These are phyloP conservation scores for Tulasnella sp. DNA, from an alignment of 768 basidiomycete species.

Conservation along the genomic window DNA sequence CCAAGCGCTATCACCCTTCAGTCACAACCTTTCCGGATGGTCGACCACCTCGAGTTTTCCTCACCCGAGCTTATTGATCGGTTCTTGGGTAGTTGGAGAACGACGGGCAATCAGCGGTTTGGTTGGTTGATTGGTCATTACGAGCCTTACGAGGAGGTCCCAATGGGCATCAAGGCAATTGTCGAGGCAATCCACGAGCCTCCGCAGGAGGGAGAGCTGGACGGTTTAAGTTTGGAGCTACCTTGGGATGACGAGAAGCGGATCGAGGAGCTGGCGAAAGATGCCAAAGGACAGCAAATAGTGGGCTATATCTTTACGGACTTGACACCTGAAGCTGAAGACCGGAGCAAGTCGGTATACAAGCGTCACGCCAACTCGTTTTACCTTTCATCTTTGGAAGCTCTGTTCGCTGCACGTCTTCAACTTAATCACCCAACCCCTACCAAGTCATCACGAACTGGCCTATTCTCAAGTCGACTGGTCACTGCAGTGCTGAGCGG, in stretches of 20 bases:
- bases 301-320: conserved; percentile 98
- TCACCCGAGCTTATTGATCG: conserved; percentile 83
- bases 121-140: conserved; percentile 94
- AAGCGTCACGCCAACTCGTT: conserved; percentile 93
- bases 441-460: conserved; percentile 80
- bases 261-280: conserved; percentile 66
- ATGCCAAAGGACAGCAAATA: conserved; percentile 62
- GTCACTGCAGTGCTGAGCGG: conserved; percentile 94
- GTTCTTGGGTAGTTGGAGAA: conserved; percentile 87
- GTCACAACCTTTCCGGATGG: conserved; percentile 93
- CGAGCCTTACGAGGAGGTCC: conserved; percentile 91
- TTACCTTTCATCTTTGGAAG: conserved; percentile 93
- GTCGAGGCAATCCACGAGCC: conserved; percentile 98
- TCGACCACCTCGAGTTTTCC: conserved; percentile 96
- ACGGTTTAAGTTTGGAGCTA: conserved; percentile 85
- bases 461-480: conserved; percentile 84
- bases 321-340: conserved; percentile 82
- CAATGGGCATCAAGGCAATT: conserved; percentile 98
- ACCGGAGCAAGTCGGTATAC: conserved; percentile 83
- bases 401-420: conserved; percentile 85
- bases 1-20: conserved; percentile 95
- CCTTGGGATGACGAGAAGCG: conserved; percentile 93
- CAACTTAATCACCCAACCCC: conserved; percentile 74
- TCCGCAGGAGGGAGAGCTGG: conserved; percentile 92
- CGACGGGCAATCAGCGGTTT: conserved; percentile 87